These are phyloP conservation scores for Lumnitzera littorea DNA, from an alignment of 345 rosid genomes.

Conservation along the genomic window DNA sequence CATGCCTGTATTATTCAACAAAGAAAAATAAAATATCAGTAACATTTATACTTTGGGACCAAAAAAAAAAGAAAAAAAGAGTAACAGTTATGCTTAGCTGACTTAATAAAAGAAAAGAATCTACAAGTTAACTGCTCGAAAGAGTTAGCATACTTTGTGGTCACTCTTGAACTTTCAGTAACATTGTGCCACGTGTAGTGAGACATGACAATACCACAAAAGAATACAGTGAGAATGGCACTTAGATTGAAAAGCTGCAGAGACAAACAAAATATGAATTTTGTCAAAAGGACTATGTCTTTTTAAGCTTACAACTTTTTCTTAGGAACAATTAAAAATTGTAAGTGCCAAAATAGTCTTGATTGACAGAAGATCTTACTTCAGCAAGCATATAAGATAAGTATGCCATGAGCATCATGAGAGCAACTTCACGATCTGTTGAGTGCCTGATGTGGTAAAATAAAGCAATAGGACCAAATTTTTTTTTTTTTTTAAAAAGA, in stretches of 20 bases:
- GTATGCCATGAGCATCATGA: conserved; percentile 94
- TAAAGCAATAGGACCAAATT: background rate
- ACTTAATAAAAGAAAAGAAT: background rate
- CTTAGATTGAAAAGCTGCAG: conserved; percentile 77
- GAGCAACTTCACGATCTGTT: conserved; percentile 91
- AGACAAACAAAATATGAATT: background rate
- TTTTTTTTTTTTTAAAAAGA: background rate
- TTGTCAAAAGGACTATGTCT: background rate
- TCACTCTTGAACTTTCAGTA: conserved; percentile 84
- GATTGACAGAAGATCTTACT: conserved; percentile 31
- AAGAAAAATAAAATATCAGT: conserved; percentile 7
- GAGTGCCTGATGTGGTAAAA: conserved; percentile 57
- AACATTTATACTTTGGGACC: background rate
- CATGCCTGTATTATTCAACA: conserved; percentile 44
- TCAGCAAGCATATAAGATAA: conserved; percentile 88
- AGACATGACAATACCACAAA: conserved; percentile 96
- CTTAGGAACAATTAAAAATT: background rate
- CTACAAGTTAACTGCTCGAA: background rate
- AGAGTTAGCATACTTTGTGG: conserved; percentile 57
- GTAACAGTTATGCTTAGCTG: background rate
- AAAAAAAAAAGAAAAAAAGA: background rate
- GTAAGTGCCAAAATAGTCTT: background rate
- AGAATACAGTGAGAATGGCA: conserved; percentile 90
- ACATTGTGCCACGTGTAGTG: conserved; percentile 98
- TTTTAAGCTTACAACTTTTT: conserved; percentile 4